A percentile compares a stretch with the other conserved stretches of the same genome.
These are phyloP conservation scores for Amanita pallidorosea DNA, from an alignment of 768 basidiomycete genomes.

Conservation along the genomic window DNA sequence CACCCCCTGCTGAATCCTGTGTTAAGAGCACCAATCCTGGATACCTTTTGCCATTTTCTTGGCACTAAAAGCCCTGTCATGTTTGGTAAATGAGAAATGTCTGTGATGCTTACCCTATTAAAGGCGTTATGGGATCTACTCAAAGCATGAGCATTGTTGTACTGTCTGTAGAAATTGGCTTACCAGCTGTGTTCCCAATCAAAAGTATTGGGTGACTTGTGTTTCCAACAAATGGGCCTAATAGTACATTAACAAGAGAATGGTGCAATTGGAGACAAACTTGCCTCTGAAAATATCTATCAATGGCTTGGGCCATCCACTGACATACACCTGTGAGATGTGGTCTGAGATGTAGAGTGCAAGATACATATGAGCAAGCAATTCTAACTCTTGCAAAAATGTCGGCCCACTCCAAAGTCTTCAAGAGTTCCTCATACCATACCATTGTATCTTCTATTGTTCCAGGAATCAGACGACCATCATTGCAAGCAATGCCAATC, in stretches of 20 bases:
- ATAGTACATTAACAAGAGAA: conserved; percentile 3
- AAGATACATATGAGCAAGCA: conserved; percentile 12
- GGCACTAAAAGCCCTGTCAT: conserved; percentile 2
- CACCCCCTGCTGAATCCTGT: conserved; percentile 10
- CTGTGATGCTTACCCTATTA: not conserved
- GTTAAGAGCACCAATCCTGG: conserved; percentile 9
- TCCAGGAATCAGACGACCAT: conserved; percentile 12
- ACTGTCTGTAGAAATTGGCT: not conserved
- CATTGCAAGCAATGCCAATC: conserved; percentile 11
- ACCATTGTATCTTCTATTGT: conserved; percentile 7
- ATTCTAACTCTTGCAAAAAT: conserved; percentile 9
- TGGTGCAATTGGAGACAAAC: not conserved
- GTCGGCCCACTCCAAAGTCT: conserved; percentile 13
- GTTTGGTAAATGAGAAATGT: not conserved
- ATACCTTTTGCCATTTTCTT: conserved; percentile 9
- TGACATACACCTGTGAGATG: not conserved
- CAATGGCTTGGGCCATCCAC: conserved; percentile 18
- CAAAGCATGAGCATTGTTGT: conserved; percentile 3
- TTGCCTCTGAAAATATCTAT: conserved; percentile 9
- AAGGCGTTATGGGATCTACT: conserved; percentile 3
- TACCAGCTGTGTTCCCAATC: conserved; percentile 15
- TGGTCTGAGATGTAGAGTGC: not conserved
- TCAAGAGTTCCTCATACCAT: conserved; percentile 8
- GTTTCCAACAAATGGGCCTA: conserved; percentile 18
- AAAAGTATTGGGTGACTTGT: conserved; percentile 21